phyloP scores from a whole-genome alignment of 495 filamentous ascomycete genomes.

The Immersiella caudata region DNA sequence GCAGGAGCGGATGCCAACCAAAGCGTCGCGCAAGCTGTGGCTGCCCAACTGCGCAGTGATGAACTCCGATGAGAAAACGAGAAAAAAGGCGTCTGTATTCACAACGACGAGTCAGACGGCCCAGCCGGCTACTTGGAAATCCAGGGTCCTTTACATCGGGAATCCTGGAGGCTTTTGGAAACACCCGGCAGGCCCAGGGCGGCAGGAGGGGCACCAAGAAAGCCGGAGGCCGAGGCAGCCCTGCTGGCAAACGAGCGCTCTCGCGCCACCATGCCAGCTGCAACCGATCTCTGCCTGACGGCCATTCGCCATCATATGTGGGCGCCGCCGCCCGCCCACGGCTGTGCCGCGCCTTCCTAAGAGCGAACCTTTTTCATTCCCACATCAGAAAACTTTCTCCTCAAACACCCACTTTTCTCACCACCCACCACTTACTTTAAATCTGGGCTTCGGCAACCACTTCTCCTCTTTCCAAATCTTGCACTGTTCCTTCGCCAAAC shows the following conservation, averaged over 20 bases:
- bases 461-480: background rate
- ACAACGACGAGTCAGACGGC: background rate
- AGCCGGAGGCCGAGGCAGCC: background rate
- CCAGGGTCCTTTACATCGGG: background rate
- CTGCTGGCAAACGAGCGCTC: background rate
- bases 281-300: slow-evolving; percentile 14
- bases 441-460: background rate
- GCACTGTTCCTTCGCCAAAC: background rate
- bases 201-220: background rate
- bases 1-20: background rate
- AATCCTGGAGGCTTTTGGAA: background rate
- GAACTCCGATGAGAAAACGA: background rate
- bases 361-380: slow-evolving; percentile 11
- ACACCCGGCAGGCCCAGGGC: background rate
- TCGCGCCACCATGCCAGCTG: slow-evolving; percentile 10
- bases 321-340: background rate
- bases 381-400: slow-evolving; percentile 21
- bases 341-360: slow-evolving; percentile 13
- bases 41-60: background rate
- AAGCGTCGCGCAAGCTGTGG: background rate
- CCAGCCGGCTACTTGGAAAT: background rate
- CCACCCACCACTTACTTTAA: slow-evolving; percentile 13
- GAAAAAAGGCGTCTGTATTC: background rate
- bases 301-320: slow-evolving; percentile 4
- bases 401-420: slow-evolving; percentile 22